A percentile compares a stretch with the other conserved stretches of the same genome.
phyloP scores from a whole-genome alignment of 768 basidiomycete species.

The Leccinum subgranulosum region DNA sequence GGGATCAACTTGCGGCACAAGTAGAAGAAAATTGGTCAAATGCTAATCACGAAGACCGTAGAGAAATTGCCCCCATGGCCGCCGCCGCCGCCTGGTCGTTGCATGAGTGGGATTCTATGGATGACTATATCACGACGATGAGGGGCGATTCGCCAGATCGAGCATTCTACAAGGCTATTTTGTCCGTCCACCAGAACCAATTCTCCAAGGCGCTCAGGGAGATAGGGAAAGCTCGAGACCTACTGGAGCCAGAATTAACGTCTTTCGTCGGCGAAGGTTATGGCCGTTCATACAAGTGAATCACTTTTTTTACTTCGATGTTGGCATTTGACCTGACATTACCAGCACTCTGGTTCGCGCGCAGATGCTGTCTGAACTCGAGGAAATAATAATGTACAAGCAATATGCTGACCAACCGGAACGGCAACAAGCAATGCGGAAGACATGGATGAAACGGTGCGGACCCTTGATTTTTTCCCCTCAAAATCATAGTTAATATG shows the following conservation, averaged over 20 bases:
- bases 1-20: conserved; percentile 84
- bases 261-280: conserved; percentile 95
- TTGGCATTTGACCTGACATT: conserved; percentile 13
- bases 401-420: conserved; percentile 92
- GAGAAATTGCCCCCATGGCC: conserved; percentile 94
- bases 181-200: conserved; percentile 95
- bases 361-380: conserved; percentile 96
- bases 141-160: conserved; percentile 90
- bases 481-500: background rate
- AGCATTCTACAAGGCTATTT: conserved; percentile 93
- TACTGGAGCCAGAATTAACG: conserved; percentile 86
- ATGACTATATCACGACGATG: conserved; percentile 93
- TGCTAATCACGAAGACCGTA: conserved; percentile 77
- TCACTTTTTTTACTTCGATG: background rate
- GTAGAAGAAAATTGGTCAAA: conserved; percentile 88
- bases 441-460: conserved; percentile 97
- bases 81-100: conserved; percentile 97
- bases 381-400: conserved; percentile 96
- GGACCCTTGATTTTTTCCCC: conserved; percentile 2
- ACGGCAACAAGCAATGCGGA: conserved; percentile 84
- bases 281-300: conserved; percentile 94
- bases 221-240: conserved; percentile 89
- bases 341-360: conserved; percentile 91
- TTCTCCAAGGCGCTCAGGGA: conserved; percentile 87
- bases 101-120: conserved; percentile 98